These are phyloP conservation scores for Kwoniella sp. DNA, from an alignment of 768 basidiomycete species.

Conservation along the genomic window DNA sequence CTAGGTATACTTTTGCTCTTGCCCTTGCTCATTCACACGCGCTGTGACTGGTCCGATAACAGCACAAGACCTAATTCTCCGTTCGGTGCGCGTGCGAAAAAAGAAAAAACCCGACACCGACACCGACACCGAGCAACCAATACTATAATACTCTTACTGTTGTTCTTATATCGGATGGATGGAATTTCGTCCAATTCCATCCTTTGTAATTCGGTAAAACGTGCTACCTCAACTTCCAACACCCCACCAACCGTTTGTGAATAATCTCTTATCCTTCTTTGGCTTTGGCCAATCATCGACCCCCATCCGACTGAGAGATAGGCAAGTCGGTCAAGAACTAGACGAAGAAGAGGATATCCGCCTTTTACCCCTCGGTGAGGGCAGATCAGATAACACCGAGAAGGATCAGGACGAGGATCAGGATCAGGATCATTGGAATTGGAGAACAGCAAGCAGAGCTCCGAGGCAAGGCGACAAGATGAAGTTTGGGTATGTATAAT, in stretches of 20 bases:
- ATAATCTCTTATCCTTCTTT: not conserved
- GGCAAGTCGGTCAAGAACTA: constrained; percentile 3
- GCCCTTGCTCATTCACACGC: no score
- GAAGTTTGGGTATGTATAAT: constrained; percentile 53
- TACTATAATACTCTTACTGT: no score
- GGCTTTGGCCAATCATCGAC: not conserved
- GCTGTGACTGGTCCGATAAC: not conserved
- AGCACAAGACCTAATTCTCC: not conserved
- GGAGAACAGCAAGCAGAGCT: constrained; percentile 29
- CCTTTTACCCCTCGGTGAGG: constrained; percentile 20
- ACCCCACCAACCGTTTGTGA: not conserved
- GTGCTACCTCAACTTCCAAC: constrained; percentile 17
- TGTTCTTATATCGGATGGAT: no score
- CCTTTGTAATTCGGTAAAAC: constrained; percentile 2
- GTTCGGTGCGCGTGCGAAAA: not conserved
- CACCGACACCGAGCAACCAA: no score
- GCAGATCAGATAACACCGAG: not conserved
- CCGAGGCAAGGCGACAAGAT: constrained; percentile 47
- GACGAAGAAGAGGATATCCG: constrained; percentile 8
- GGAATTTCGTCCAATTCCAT: not conserved
- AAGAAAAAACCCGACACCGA: not conserved
- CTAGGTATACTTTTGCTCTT: no score
- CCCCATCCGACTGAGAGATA: not conserved
- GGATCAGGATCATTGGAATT: constrained; percentile 26
- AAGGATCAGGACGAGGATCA: no score